phyloP scores from a whole-genome alignment of 2,329 filamentous ascomycete genomes.

The Xylaria sp. region DNA sequence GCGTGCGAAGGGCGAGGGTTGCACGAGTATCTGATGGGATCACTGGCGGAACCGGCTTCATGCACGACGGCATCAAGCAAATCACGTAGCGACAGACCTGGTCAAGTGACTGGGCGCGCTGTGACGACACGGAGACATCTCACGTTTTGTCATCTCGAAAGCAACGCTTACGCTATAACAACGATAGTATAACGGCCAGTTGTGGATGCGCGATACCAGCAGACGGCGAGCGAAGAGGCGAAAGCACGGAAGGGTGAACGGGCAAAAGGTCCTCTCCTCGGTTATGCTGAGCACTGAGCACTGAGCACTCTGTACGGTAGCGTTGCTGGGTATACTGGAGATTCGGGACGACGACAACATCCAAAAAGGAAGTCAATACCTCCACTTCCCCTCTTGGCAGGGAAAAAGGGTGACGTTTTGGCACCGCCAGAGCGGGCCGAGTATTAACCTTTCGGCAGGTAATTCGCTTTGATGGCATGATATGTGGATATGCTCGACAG shows the following conservation, averaged over 20 bases:
- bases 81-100: constrained; percentile 32
- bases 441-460: constrained; percentile 33
- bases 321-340: neutral
- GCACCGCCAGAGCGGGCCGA: constrained; percentile 32
- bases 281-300: neutral
- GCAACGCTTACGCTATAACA: constrained; percentile 8
- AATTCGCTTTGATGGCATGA: constrained; percentile 27
- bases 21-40: constrained; percentile 30
- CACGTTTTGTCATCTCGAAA: constrained; percentile 32
- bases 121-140: constrained; percentile 29
- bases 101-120: constrained; percentile 36
- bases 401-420: constrained; percentile 21
- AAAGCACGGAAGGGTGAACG: neutral
- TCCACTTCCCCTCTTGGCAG: constrained; percentile 21
- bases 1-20: constrained; percentile 22
- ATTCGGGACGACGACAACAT: constrained; percentile 16
- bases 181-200: neutral
- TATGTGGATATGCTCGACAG: constrained; percentile 10
- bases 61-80: constrained; percentile 35
- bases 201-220: neutral
- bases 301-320: too few species aligned
- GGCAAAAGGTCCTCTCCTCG: neutral
- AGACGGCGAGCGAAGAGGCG: neutral
- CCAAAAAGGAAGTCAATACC: constrained; percentile 30
- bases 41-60: constrained; percentile 29